Conservation (phyloP, 176 grass and related monocot genomes). For the Raddia guianensis region DNA sequence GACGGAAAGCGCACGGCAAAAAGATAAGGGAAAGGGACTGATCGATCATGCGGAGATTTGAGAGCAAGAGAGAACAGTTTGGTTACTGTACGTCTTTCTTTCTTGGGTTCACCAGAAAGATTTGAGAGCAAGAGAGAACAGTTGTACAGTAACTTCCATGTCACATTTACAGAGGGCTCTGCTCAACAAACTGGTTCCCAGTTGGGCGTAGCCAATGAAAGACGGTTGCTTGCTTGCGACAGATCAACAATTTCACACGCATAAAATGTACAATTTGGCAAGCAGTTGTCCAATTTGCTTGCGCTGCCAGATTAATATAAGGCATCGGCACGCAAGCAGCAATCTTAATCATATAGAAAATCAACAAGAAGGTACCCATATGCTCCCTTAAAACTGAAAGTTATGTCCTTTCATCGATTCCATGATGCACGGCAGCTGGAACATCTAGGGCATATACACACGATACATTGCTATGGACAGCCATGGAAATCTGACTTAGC, state of each 20-base stretch:
- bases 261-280: background rate
- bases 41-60: background rate
- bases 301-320: background rate
- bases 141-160: too few species aligned
- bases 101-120: background rate
- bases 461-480: background rate
- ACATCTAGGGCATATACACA: conserved; percentile 41
- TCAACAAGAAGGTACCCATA: background rate
- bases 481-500: conserved; percentile 30
- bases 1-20: background rate
- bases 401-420: conserved; percentile 49
- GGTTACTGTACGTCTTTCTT: conserved; percentile 7
- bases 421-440: conserved; percentile 33
- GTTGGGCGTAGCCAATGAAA: background rate
- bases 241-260: background rate
- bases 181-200: background rate
- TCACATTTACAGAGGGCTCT: background rate
- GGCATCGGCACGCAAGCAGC: background rate
- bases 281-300: conserved; percentile 8
- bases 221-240: conserved; percentile 8
- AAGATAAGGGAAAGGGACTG: conserved; percentile 11
- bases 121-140: too few species aligned
- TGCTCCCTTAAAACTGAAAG: background rate
- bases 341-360: background rate
- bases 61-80: background rate